Evolutionary conservation across 2,329 filamentous ascomycete genomes (phyloP).

Genomic region (Lasiodiplodia sp.): DNA sequence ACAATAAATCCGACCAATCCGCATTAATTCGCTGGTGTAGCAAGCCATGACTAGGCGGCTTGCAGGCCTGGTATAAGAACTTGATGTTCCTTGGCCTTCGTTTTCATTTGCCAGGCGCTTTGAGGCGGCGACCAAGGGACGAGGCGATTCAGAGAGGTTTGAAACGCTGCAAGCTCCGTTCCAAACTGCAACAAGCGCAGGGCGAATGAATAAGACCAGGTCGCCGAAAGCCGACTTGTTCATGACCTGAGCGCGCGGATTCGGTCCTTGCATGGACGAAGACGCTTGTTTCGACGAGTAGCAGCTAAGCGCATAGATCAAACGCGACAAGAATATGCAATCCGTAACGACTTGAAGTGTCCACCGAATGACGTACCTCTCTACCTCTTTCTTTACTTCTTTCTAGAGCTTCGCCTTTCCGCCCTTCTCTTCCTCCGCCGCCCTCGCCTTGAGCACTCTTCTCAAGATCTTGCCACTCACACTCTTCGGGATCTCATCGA

Average conservation of each 20-base stretch:
- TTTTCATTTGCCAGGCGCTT: background rate
- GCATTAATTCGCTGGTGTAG: background rate
- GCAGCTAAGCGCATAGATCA: background rate
- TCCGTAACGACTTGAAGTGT: background rate
- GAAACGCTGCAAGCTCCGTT: background rate
- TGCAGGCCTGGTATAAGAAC: background rate
- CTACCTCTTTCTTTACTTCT: background rate
- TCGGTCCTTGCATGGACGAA: background rate
- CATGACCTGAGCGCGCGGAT: background rate
- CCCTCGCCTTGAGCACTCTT: slow-evolving; percentile 53
- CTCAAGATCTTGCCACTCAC: slow-evolving; percentile 57
- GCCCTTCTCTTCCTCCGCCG: slow-evolving; percentile 47
- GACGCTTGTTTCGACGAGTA: background rate
- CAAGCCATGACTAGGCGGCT: background rate
- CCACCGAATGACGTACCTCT: slow-evolving; percentile 8
- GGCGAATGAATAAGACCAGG: background rate
- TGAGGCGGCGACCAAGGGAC: background rate
- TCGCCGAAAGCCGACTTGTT: background rate
- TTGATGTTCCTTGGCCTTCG: background rate
- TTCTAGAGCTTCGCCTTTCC: slow-evolving; percentile 53
- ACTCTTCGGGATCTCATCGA: slow-evolving; percentile 58
- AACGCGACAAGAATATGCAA: background rate
- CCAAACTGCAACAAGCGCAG: background rate
- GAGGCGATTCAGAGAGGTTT: background rate
- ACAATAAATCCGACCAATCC: background rate